phyloP scores from a whole-genome alignment of 331 rosid species.

The Telfairia occidentalis region DNA sequence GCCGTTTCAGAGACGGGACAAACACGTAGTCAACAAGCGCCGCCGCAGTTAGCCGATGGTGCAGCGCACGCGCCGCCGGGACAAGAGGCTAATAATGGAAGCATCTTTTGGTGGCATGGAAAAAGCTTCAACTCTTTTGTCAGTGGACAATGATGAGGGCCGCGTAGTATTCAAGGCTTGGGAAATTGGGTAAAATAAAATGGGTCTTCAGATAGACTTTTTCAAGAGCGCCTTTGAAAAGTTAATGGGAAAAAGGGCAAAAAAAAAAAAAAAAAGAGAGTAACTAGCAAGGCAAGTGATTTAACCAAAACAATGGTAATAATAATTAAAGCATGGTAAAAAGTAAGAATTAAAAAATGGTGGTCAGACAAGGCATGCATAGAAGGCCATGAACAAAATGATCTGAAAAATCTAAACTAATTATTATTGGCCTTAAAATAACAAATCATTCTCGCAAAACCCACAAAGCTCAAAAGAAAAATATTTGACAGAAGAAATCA shows the following conservation, averaged over 20 bases:
- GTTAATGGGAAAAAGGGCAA: too few relatives aligned
- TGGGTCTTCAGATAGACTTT: neutral
- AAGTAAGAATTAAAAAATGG: neutral
- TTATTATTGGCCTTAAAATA: neutral
- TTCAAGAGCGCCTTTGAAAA: too few relatives aligned
- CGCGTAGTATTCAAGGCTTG: constrained; percentile 2
- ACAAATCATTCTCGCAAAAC: neutral
- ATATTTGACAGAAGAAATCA: neutral
- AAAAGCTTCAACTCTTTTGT: neutral
- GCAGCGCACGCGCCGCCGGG: neutral
- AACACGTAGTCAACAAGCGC: neutral
- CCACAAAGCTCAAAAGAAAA: neutral
- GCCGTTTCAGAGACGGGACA: too few relatives aligned
- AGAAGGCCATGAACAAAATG: neutral
- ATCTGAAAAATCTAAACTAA: neutral
- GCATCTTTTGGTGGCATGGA: neutral
- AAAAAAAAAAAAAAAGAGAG: too few relatives aligned
- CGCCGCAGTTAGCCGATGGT: neutral
- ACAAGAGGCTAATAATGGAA: neutral
- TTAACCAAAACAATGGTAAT: neutral
- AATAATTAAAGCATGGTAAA: neutral
- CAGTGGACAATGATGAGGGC: constrained; percentile 5
- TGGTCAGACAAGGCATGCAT: constrained; percentile 3
- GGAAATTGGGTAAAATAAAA: constrained; percentile 11
- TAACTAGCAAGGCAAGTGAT: neutral